Percentiles rank a stretch among this genome's conserved stretches.
These are phyloP conservation scores for Coemansia interrupta DNA, from an alignment of 192 early-diverging fungal genomes.

Conservation along the genomic window DNA sequence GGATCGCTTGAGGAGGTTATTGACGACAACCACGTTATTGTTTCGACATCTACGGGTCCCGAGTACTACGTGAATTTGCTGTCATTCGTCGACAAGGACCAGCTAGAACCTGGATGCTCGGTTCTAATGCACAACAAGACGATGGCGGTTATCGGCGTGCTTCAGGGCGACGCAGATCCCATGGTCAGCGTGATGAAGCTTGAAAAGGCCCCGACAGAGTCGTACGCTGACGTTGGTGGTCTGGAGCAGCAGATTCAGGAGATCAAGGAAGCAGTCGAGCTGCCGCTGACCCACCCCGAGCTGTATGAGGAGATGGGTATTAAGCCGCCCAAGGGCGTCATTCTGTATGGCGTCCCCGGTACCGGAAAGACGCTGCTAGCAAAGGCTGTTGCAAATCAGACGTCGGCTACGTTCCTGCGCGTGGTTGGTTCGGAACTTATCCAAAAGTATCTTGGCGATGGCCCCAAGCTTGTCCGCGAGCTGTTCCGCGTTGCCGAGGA, in stretches of 20 bases:
- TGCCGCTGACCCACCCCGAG: slow-evolving; percentile 95
- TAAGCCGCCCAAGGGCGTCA: slow-evolving; percentile 95
- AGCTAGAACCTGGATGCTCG: slow-evolving; percentile 94
- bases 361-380: slow-evolving; percentile 92
- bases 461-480: slow-evolving; percentile 96
- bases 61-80: slow-evolving; percentile 98
- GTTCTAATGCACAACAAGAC: slow-evolving; percentile 91
- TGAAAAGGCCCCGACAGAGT: slow-evolving; percentile 97
- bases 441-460: slow-evolving; percentile 98
- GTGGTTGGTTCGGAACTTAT: slow-evolving; percentile 97
- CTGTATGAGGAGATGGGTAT: slow-evolving; percentile 99
- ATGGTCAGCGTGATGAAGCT: slow-evolving; percentile 99
- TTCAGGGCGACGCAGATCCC: slow-evolving; percentile 92
- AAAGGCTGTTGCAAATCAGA: slow-evolving; percentile 98
- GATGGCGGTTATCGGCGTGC: slow-evolving; percentile 90
- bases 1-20: slow-evolving; percentile 98
- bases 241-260: slow-evolving; percentile 96
- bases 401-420: slow-evolving; percentile 94
- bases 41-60: slow-evolving; percentile 85
- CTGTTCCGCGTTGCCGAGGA: slow-evolving; percentile 95
- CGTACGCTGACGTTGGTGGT: slow-evolving; percentile 97
- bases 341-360: slow-evolving; percentile 92
- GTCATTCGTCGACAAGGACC: slow-evolving; percentile 98
- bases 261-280: slow-evolving; percentile 96
- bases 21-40: slow-evolving; percentile 99